A percentile compares a stretch with the other conserved stretches of the same genome.
These are phyloP conservation scores for Colletotrichum sp. DNA, from an alignment of 2,329 filamentous ascomycete genomes.

Conservation along the genomic window DNA sequence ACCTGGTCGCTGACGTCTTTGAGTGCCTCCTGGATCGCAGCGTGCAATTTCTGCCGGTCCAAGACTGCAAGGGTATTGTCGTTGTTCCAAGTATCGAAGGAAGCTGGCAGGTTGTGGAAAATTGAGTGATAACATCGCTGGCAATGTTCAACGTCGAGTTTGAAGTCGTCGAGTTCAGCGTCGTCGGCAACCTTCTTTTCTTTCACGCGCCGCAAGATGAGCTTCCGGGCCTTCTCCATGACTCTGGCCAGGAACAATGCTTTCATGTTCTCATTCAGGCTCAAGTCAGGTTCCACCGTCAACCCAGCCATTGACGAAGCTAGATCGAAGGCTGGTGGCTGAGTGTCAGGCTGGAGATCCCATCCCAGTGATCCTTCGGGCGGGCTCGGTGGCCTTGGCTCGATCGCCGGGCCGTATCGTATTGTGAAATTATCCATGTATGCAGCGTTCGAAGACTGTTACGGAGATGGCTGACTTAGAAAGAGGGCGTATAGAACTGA, in stretches of 20 bases:
- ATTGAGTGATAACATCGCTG: neutral
- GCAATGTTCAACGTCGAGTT: neutral
- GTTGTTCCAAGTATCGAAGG: neutral
- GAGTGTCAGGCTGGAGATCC: neutral
- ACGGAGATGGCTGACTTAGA: neutral
- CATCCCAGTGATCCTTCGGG: neutral
- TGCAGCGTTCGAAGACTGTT: neutral
- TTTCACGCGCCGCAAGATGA: neutral
- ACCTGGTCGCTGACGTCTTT: neutral
- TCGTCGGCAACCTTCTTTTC: neutral
- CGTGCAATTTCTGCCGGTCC: neutral
- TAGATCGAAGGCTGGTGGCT: neutral
- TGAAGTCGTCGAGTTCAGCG: neutral
- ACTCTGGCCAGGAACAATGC: neutral
- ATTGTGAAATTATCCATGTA: neutral
- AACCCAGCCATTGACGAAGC: neutral
- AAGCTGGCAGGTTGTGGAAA: neutral
- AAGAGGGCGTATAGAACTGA: neutral
- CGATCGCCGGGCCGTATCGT: neutral
- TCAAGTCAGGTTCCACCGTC: neutral
- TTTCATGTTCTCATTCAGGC: neutral
- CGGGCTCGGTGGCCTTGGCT: neutral
- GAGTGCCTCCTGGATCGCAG: neutral
- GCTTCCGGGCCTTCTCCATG: neutral
- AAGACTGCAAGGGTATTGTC: neutral